A percentile compares a stretch with the other conserved stretches of the same genome.
Conservation (phyloP, 2,329 filamentous ascomycete genomes). For the Atkinsonella texensis region DNA sequence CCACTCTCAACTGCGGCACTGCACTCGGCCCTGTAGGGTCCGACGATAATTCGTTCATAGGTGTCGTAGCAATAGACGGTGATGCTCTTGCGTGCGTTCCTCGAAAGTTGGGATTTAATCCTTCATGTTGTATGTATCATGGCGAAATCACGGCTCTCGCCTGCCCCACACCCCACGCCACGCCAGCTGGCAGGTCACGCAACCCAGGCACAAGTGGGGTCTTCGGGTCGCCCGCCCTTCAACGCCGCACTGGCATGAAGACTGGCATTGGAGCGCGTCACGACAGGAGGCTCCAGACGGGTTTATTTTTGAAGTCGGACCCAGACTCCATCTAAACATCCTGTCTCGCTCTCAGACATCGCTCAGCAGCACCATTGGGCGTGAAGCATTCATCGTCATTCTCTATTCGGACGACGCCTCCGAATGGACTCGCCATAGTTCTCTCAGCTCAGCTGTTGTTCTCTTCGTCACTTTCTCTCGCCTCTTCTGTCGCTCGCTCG, state of each 20-base stretch:
- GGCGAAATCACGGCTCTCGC: not conserved
- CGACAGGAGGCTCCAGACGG: not conserved
- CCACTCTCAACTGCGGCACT: no score
- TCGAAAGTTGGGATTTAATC: no score
- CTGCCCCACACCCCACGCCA: not conserved
- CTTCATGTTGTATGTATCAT: no score
- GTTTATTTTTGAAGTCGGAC: no score
- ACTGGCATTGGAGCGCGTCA: not conserved
- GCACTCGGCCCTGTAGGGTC: no score
- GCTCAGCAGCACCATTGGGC: not conserved
- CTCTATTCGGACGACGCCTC: not conserved
- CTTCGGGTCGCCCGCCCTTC: not conserved
- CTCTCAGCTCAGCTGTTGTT: not conserved
- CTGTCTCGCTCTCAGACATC: not conserved
- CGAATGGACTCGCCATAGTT: not conserved
- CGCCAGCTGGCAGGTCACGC: no score
- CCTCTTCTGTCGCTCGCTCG: not conserved
- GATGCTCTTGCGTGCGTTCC: no score
- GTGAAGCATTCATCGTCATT: not conserved
- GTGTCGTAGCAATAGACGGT: no score
- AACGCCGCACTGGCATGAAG: not conserved
- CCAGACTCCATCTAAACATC: not conserved
- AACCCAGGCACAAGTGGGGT: not conserved
- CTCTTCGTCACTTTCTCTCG: not conserved
- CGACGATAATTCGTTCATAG: no score